Evolutionary conservation across 2,329 filamentous ascomycete genomes (phyloP).

Genomic region (Thelonectria rubi): DNA sequence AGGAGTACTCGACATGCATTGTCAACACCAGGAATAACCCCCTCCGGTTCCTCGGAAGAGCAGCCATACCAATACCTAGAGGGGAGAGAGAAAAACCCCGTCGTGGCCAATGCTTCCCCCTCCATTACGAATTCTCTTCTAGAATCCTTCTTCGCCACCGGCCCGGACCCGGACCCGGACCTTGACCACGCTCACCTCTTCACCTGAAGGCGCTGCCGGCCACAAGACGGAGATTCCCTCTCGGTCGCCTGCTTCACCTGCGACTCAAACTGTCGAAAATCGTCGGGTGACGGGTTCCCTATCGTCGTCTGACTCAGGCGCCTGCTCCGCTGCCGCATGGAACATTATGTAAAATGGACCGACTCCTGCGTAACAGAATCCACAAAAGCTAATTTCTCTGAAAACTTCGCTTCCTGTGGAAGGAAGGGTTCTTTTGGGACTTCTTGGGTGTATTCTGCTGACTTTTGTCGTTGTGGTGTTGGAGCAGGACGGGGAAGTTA

Average conservation of each 20-base stretch:
- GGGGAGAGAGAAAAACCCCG: not conserved
- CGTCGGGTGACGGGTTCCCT: slow-evolving; percentile 9
- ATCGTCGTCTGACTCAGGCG: slow-evolving; percentile 20
- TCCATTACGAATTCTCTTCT: slow-evolving; percentile 18
- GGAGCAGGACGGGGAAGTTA: not conserved
- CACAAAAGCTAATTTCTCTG: slow-evolving; percentile 18
- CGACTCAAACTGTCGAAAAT: slow-evolving; percentile 10
- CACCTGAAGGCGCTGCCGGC: too few relatives aligned
- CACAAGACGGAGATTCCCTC: not conserved
- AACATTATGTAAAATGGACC: slow-evolving; percentile 30
- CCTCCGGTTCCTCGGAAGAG: too few relatives aligned
- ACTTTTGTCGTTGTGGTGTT: not conserved
- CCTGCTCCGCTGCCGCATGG: slow-evolving; percentile 18
- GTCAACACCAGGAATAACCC: too few relatives aligned
- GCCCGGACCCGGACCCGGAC: slow-evolving; percentile 11
- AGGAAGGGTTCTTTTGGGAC: not conserved
- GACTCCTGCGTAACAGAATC: slow-evolving; percentile 27
- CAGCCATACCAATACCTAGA: not conserved
- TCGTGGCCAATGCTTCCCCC: slow-evolving; percentile 18
- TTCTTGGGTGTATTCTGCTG: not conserved
- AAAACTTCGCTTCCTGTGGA: slow-evolving; percentile 1
- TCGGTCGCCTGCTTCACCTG: not conserved
- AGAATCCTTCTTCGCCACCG: slow-evolving; percentile 7
- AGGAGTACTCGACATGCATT: too few relatives aligned
- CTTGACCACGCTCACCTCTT: slow-evolving; percentile 5